These are phyloP conservation scores for Rhizopus sp. DNA, from an alignment of 371 early-diverging fungal species.

Conservation along the genomic window DNA sequence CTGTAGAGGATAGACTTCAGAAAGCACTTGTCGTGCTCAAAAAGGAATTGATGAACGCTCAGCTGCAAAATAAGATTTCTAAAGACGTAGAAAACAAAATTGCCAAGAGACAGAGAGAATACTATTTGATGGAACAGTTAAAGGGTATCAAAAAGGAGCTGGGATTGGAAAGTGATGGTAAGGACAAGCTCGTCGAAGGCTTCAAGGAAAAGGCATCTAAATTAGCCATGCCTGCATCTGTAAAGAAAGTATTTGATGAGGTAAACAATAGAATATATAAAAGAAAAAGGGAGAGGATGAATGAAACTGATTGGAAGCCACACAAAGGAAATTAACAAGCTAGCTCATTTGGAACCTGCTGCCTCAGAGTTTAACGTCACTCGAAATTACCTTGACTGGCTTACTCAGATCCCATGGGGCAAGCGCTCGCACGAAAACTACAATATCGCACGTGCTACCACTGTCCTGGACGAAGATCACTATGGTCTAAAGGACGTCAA, in stretches of 20 bases:
- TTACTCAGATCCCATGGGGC: conserved; percentile 97
- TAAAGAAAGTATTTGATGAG: conserved; percentile 95
- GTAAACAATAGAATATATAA: conserved; percentile 2
- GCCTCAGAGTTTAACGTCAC: conserved; percentile 97
- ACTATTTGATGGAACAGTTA: conserved; percentile 97
- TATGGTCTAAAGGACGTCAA: conserved; percentile 99
- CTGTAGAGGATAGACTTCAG: conserved; percentile 89
- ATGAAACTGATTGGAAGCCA: not conserved
- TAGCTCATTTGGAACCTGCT: conserved; percentile 93
- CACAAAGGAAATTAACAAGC: conserved; percentile 87
- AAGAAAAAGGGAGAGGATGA: not conserved
- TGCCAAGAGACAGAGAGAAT: conserved; percentile 93
- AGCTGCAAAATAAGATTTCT: conserved; percentile 93
- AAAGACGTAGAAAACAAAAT: conserved; percentile 97
- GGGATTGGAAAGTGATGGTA: conserved; percentile 95
- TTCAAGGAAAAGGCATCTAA: conserved; percentile 84
- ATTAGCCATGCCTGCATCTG: conserved; percentile 88
- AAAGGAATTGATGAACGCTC: conserved; percentile 95
- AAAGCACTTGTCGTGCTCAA: conserved; percentile 91
- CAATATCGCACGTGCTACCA: conserved; percentile 78
- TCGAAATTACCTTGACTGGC: conserved; percentile 96
- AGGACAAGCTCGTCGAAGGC: conserved; percentile 93
- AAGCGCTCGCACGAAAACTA: conserved; percentile 87
- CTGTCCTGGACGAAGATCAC: conserved; percentile 95
- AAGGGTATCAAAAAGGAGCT: conserved; percentile 98